Evolutionary conservation across 202 grass and related monocot genomes (phyloP), one percentile per base, ranked within the genome.

Genomic region (Cymbopogon flexuosus): DNA sequence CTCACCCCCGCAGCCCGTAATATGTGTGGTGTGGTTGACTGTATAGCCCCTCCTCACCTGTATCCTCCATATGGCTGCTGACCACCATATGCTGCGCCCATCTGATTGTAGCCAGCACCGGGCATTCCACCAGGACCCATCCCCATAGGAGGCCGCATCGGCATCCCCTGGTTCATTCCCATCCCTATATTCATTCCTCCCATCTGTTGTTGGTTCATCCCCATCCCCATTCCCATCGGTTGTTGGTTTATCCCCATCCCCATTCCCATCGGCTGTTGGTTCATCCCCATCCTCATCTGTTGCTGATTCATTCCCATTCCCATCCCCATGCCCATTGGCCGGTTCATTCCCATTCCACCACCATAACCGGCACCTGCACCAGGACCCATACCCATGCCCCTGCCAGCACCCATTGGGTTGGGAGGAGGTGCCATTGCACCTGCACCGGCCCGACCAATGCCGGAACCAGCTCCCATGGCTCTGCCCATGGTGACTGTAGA

Each of bases 401-500:
- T 84, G 52, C 86, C 57, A 9, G 76, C 84, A 11, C 89, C 76
- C 84, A 93, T 93, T 58, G 80, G 71, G 78, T 99, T 99, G 70
- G 85, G 76, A 68, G 90, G 76, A 59, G 90, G 57, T 13, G 82
- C 77, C 40, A 93, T 78, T 22, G 68, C 81, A 80, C 84, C 58
- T 3, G 70, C 90, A 83, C 90, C 81, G 34, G 78, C 77, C 14
- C 90, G 90, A 23, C 96, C 96, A 43, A 87, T 84, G 75, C 92
- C 89, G 6, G 92, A 96, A 70, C 95, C 95, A 88, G 86, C 3
- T 61, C 96, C 96, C 96, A 99, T 99, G 47, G 96, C 96, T 86
- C 93, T 93, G 19, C 96, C 96, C 96, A 96, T 99, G 59, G 80
- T 91, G 15, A 88, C 49, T 16, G 96, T 96, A 77, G 96, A 93